Evolutionary conservation across 148 eudicot species (phyloP), one percentile per base, ranked within the genome.

Genomic region (Vaccinium darrowii): DNA sequence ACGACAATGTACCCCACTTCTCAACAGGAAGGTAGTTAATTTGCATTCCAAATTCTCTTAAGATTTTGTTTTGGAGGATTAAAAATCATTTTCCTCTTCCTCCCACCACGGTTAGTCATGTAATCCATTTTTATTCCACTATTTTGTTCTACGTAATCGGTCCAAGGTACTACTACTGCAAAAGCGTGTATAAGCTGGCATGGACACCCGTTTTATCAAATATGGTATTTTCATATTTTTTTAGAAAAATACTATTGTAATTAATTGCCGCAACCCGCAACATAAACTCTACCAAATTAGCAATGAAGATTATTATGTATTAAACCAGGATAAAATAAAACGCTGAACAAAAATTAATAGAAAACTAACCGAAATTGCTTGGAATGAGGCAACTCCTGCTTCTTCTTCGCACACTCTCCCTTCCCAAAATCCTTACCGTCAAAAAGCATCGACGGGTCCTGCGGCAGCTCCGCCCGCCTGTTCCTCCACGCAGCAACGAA

Each of bases 331-430:
- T 53, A 53, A 65, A 25, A 12, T 9, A 3, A 8, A 63, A n/a
- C 2, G 71, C 30, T n/a, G 9, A 62, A 27, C 5, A 67, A 27
- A 25, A 67, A 14, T 15, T 6, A 62, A 63, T 27, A 57, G 25
- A 23, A 75, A 39, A 91, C 92, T 87, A 8, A 97, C 99, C 94
- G 90, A 88, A 86, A 95, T 65, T 94, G 90, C 75, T 92, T 93
- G 93, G 90, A 91, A 51, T 91, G 98, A 6, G 96, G 95, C 86
- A 97, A 83, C 71, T 47, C 88, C 54, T 91, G 97, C 89, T 95
- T 95, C 83, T 77, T 88, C 83, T 87, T 88, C 71, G 85, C 85
- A 53, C 8, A 3, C 33, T 53, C 39, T 51, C 39, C 8, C 27
- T 14, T 23, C 16, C 16, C 21, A 36, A 19, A 14, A 39, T 21